Evolutionary conservation across 495 filamentous ascomycete genomes (phyloP), one percentile per base, ranked within the genome.

Genomic region (Podospora anserina): DNA sequence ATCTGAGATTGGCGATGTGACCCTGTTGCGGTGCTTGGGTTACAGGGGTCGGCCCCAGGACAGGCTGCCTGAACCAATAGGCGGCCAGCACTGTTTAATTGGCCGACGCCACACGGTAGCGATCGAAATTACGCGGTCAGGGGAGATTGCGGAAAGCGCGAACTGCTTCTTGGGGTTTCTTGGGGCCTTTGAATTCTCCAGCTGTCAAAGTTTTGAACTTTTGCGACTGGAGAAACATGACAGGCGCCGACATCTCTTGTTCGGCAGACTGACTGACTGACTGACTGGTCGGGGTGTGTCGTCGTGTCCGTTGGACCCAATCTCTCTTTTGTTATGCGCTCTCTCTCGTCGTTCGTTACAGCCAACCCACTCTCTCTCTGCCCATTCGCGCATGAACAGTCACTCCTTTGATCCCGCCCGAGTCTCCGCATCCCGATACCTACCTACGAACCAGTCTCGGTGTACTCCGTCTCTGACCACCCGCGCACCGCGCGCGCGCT

Each of bases 111-210:
- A 73, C 64, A 68, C 32, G 69, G 55, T 69, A 72, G 69, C 61
- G 72, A 74, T 74, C 72, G 70, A 74, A 76, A 74, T 76, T 76
- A 72, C 58, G 39, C 54, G 65, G 58, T 64, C 64, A 55, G 70
- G 66, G 61, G 69, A 61, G 39, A 30, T 30, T 30, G 15, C 7
- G 57, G 66, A 27, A 68, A 58, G 23, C 55, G 62, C 66, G 63
- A 65, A 66, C 64, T 23, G 49, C 28, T 11, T 32, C 44, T 30
- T 54, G 64, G 56, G 23, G 3, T 5, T 7, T 20, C 56, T 18
- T 18, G 54, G 54, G 16, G 15, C 16, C 16, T 56, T 20, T 56
- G 19, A 27, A 20, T 27, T 27, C n/a, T 20, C 56, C 23, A 20
- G 56, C 15, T 64, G 61, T 49, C 39, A 49, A 13, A 61, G 15